phyloP scores from a whole-genome alignment of 139 green algal genomes.

The Chlorella sp. region DNA sequence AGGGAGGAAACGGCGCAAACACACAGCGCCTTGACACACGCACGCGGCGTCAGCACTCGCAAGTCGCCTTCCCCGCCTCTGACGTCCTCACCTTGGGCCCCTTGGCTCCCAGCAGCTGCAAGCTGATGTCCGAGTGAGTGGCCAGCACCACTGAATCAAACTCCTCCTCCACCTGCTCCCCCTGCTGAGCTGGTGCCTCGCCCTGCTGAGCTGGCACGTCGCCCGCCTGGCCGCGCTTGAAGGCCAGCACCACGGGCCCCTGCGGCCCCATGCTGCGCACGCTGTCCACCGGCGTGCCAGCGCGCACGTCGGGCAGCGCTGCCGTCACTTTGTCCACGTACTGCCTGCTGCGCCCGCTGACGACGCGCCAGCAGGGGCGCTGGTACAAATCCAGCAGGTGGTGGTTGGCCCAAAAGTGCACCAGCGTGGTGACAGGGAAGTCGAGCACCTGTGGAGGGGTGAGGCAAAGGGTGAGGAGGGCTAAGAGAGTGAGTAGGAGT shows the following conservation, averaged over 20 bases:
- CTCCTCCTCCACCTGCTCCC: constrained; percentile 13
- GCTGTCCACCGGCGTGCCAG: constrained; percentile 50
- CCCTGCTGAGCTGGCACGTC: background rate
- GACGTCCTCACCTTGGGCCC: constrained; percentile 5
- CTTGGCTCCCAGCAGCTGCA: constrained; percentile 71
- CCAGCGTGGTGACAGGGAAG: constrained; percentile 88
- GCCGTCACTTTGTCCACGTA: constrained; percentile 82
- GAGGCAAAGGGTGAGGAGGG: background rate
- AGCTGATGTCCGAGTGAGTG: constrained; percentile 82
- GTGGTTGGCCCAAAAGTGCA: constrained; percentile 97
- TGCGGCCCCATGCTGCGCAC: constrained; percentile 44
- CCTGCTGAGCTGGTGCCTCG: background rate
- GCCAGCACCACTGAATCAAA: constrained; percentile 79
- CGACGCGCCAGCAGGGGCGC: constrained; percentile 90
- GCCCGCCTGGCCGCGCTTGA: background rate
- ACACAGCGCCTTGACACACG: background rate
- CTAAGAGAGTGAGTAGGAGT: background rate
- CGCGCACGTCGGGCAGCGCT: constrained; percentile 82
- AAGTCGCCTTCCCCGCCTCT: background rate
- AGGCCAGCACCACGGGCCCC: background rate
- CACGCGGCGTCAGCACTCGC: background rate
- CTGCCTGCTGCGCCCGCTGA: constrained; percentile 75
- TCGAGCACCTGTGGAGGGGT: constrained; percentile 71
- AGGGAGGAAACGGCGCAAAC: background rate
- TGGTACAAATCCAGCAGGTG: constrained; percentile 93